Percentiles rank a stretch among this genome's conserved stretches.
phyloP scores from a whole-genome alignment of 2,329 filamentous ascomycete species.

The Cucurbitaria berberidis region DNA sequence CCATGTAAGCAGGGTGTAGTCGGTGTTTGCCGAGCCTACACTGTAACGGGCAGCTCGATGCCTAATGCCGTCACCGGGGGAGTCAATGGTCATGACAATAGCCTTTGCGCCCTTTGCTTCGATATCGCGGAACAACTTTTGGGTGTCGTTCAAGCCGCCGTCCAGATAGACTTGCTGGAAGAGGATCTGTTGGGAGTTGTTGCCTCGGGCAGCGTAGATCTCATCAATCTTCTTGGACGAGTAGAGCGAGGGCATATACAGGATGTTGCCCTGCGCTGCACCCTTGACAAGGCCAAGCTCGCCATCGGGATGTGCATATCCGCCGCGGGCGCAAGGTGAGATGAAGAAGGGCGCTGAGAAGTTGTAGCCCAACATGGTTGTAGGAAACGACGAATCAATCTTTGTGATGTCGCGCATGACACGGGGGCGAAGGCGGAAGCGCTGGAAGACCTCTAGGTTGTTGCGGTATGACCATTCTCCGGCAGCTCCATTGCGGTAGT shows the following conservation, averaged over 20 bases:
- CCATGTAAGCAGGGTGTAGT: conserved; percentile 43
- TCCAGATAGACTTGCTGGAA: conserved; percentile 53
- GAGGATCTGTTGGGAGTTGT: conserved; percentile 36
- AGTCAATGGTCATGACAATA: conserved; percentile 52
- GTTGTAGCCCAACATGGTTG: conserved; percentile 60
- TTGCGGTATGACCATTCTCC: conserved; percentile 64
- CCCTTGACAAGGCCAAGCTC: conserved; percentile 60
- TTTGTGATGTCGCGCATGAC: conserved; percentile 58
- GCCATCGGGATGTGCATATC: conserved; percentile 54
- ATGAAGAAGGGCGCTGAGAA: conserved; percentile 64
- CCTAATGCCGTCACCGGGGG: conserved; percentile 48
- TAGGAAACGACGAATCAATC: conserved; percentile 48
- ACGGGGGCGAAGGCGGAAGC: conserved; percentile 57
- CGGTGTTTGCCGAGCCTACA: conserved; percentile 38
- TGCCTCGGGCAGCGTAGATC: conserved; percentile 15
- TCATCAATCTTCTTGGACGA: conserved; percentile 36
- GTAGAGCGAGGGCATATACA: conserved; percentile 56
- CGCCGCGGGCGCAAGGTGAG: conserved; percentile 50
- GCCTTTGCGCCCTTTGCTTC: conserved; percentile 48
- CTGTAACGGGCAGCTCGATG: conserved; percentile 45
- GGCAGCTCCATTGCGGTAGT: conserved; percentile 63
- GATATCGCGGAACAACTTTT: conserved; percentile 39
- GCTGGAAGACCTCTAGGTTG: conserved; percentile 62
- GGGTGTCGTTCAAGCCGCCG: conserved; percentile 38
- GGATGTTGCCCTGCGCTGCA: conserved; percentile 56